A percentile compares a stretch with the other conserved stretches of the same genome.
Conservation (phyloP, 2,329 filamentous ascomycete species). For the Ceratocystis smalleyi region DNA sequence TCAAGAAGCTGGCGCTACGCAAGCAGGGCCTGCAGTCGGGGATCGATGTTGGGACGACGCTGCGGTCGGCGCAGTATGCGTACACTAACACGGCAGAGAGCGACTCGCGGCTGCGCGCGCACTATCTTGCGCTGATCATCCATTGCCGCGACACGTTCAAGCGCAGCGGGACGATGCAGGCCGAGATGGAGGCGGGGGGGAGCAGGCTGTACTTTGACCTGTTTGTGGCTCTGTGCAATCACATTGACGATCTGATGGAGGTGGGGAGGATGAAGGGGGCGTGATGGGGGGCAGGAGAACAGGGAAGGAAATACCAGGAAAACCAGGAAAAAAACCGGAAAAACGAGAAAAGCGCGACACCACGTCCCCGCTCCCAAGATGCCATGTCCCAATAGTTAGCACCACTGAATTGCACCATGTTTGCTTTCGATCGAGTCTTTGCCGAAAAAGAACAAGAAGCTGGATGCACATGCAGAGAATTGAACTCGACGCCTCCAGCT, state of each 20-base stretch:
- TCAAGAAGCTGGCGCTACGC: conserved; percentile 78
- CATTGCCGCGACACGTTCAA: conserved; percentile 95
- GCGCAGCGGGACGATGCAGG: conserved; percentile 95
- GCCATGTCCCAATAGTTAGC: not conserved
- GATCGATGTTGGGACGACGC: conserved; percentile 80
- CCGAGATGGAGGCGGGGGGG: conserved; percentile 88
- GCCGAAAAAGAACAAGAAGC: not conserved
- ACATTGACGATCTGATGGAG: conserved; percentile 89
- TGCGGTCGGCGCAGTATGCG: conserved; percentile 84
- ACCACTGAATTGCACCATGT: not conserved
- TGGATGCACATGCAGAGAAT: not conserved
- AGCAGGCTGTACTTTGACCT: conserved; percentile 93
- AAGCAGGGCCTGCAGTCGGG: conserved; percentile 90
- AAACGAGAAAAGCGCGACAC: not conserved
- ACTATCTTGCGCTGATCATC: conserved; percentile 95
- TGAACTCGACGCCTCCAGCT: not conserved
- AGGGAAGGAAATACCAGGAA: not conserved
- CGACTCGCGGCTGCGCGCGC: conserved; percentile 82
- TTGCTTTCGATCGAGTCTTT: not conserved
- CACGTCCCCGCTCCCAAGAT: too few relatives aligned
- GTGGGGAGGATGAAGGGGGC: conserved; percentile 48
- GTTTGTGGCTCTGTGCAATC: conserved; percentile 96
- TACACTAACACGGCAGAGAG: conserved; percentile 90
- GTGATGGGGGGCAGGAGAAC: conserved; percentile 21
- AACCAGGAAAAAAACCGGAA: not conserved